These are phyloP conservation scores for Schwanniomyces polymorphus DNA, from an alignment of 805 yeast species.

Conservation along the genomic window DNA sequence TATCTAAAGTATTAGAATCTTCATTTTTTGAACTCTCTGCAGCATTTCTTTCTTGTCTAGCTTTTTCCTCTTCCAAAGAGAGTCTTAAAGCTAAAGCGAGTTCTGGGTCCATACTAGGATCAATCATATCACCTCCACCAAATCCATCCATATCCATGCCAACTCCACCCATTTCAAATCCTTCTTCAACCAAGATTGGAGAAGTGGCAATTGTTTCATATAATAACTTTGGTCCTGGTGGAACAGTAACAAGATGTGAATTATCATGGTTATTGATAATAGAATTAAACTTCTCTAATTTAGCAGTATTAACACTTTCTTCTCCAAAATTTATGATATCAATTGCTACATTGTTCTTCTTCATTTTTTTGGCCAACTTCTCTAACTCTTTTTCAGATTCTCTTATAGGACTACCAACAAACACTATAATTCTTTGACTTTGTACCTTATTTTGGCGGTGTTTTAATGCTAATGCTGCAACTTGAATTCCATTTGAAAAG, in stretches of 20 bases:
- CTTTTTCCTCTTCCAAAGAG: conserved; percentile 92
- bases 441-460: conserved; percentile 95
- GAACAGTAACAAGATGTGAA: conserved; percentile 80
- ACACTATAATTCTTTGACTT: conserved; percentile 83
- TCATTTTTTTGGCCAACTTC: conserved; percentile 85
- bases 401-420: conserved; percentile 82
- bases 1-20: conserved; percentile 22
- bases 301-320: conserved; percentile 70
- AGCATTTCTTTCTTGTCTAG: conserved; percentile 80
- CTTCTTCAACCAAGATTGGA: conserved; percentile 69
- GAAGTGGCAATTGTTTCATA: conserved; percentile 81
- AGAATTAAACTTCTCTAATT: conserved; percentile 75
- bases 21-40: conserved; percentile 28
- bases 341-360: conserved; percentile 87
- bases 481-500: conserved; percentile 83
- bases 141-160: conserved; percentile 46
- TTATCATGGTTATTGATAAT: conserved; percentile 74
- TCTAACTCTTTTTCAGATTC: conserved; percentile 72
- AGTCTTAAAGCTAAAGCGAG: conserved; percentile 92
- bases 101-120: conserved; percentile 94
- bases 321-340: conserved; percentile 94
- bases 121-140: conserved; percentile 47
- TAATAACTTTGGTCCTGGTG: conserved; percentile 83
- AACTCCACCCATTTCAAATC: conserved; percentile 50
- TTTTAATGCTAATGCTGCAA: conserved; percentile 86